Evolutionary conservation across 192 early-diverging fungal species (phyloP), one percentile per base, ranked within the genome.

Genomic region (Coemansia sp.): DNA sequence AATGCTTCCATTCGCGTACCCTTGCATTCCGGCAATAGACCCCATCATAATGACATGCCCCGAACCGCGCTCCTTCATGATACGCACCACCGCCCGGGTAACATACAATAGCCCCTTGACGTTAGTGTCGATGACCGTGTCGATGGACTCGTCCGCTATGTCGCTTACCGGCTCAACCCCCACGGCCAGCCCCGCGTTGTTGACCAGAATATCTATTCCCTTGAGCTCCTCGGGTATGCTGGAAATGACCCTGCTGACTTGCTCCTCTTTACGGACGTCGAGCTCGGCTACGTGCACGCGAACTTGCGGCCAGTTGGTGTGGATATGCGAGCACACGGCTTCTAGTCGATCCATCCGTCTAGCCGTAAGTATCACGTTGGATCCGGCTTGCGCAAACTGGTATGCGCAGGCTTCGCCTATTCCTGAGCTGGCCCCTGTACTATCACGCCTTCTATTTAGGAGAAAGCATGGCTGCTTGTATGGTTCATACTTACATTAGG

Each of bases 11-110:
- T 70, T 79, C 5, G 80, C 71, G 56, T 93, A 91, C 7, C 81
- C 74, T 0, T 39, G 15, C 44, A 71, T 55, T 15, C 90, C 90
- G 23, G 90, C 83, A 36, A 92, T 86, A 15, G 86, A 88, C 1
- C 84, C 83, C 50, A 97, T 82, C 70, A 92, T 94, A 56, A 97
- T 89, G 52, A 97, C 81, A 51, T 91, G 86, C 3, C 93, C 94
- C 1, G 53, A 34, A 26, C 80, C 65, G 0, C 50, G 53, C 5
- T 58, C 53, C 51, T 84, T 87, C 93, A 97, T 94, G 5, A 81
- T 69, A 5, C 84, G 87, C 9, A 97, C 57, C 3, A 93, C 80
- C 3, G 89, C 89, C 39, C 91, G 85, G 6, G 88, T 89, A 1
- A 86, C 82, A 53, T 84, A 86, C n/a, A 97, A 46, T 2, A 94